phyloP scores from a whole-genome alignment of 139 green algal species.

The Picochlorum costavermella region DNA sequence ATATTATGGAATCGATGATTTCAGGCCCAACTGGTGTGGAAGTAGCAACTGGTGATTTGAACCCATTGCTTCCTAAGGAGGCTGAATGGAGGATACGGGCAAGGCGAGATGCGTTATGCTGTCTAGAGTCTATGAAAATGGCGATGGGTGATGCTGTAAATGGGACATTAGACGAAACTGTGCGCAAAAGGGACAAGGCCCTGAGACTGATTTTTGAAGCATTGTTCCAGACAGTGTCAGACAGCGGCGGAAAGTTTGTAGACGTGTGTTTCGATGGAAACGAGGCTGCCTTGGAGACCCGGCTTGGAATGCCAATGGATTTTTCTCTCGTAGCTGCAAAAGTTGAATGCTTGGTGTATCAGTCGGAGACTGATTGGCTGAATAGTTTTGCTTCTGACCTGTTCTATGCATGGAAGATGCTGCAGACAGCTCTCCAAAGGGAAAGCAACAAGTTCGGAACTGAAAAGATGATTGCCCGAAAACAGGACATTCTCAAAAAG shows the following conservation, averaged over 20 bases:
- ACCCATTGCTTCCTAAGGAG: conserved; percentile 1
- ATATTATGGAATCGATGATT: background rate
- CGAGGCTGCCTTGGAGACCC: conserved; percentile 23
- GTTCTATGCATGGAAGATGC: conserved; percentile 26
- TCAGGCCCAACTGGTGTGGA: background rate
- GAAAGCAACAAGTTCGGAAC: conserved; percentile 16
- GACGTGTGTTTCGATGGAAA: conserved; percentile 27
- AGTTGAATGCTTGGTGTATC: conserved; percentile 29
- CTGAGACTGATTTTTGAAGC: background rate
- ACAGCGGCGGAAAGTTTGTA: conserved; percentile 2
- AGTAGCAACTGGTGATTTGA: background rate
- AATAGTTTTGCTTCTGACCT: conserved; percentile 46
- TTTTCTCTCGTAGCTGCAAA: conserved; percentile 22
- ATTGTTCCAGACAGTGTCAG: background rate
- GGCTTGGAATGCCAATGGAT: conserved; percentile 21
- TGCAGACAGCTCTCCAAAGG: conserved; percentile 29
- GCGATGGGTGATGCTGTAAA: background rate
- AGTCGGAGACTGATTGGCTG: conserved; percentile 16
- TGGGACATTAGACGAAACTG: background rate
- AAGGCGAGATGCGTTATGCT: background rate
- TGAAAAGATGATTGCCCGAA: conserved; percentile 11
- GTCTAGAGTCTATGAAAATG: background rate
- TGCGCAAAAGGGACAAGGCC: background rate
- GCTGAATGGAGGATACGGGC: background rate
- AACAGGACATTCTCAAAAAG: background rate